These are phyloP conservation scores for Leccinum variabile DNA, from an alignment of 1,284 basidiomycete species.

Conservation along the genomic window DNA sequence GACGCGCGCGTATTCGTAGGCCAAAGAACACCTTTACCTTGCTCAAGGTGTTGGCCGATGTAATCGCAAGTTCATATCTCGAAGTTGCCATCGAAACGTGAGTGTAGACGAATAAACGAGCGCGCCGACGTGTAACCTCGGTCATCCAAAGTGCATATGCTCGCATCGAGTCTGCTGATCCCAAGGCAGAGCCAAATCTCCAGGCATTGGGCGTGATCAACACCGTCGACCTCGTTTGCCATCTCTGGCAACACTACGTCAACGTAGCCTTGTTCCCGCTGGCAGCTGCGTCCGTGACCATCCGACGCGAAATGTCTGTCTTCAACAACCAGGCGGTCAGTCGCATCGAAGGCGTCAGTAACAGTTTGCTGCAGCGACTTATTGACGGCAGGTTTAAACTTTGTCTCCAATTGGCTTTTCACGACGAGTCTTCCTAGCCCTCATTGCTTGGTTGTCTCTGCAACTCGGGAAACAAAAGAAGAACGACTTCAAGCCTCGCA, in stretches of 20 bases:
- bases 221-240: slow-evolving; percentile 85
- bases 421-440: slow-evolving; percentile 42
- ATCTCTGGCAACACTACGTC: slow-evolving; percentile 97
- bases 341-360: slow-evolving; percentile 85
- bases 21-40: slow-evolving; percentile 89
- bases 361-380: slow-evolving; percentile 80
- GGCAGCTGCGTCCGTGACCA: slow-evolving; percentile 81
- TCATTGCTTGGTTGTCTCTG: slow-evolving; percentile 66
- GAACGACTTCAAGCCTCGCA: slow-evolving; percentile 94
- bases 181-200: slow-evolving; percentile 81
- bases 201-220: slow-evolving; percentile 67
- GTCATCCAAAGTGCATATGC: slow-evolving; percentile 58
- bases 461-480: slow-evolving; percentile 93
- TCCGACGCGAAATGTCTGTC: slow-evolving; percentile 89
- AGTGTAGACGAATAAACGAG: slow-evolving; percentile 26
- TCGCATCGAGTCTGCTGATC: slow-evolving; percentile 73
- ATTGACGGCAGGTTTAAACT: slow-evolving; percentile 66
- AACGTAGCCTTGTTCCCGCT: slow-evolving; percentile 90
- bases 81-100: slow-evolving; percentile 92
- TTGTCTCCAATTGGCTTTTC: neutral
- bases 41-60: slow-evolving; percentile 86
- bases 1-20: slow-evolving; percentile 42
- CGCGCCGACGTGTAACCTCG: slow-evolving; percentile 6
- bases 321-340: slow-evolving; percentile 92
- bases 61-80: slow-evolving; percentile 83